Base-by-base conservation (phyloP, 164 flowering plant genomes). In the Berberis vulgaris region DNA sequence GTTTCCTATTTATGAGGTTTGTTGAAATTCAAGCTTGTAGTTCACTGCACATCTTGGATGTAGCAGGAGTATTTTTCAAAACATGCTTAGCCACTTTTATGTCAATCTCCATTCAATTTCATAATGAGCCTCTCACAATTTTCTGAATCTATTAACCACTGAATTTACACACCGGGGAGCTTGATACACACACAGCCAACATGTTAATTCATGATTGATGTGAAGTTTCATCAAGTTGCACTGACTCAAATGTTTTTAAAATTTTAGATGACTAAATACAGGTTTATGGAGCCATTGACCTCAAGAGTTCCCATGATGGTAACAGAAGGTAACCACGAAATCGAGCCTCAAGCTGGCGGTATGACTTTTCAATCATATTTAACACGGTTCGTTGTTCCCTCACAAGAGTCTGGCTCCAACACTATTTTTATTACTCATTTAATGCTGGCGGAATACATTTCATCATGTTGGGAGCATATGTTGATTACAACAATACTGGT, bases 261-360 rank as follows among this genome's bases (percentile, higher is more conserved):
- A 43, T 12, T 55, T 13, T 57, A 45, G 13, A 26, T 26, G 26
- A 26, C 26, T 26, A 65, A 49, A 57, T 2, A n/a, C 68, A 89
- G 98, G 83, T 89, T 89, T 72, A 84, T 92, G 96, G 84, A 92
- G 82, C 92, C 91, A 45, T 44, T 89, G 74, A 83, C 67, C 55
- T 85, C 96, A 46, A 81, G 81, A 70, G 80, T 89, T 43, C 98
- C 98, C 2, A 86, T 87, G 87, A 92, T 92, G 98, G 96, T 89
- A 57, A 76, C 86, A 45, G 93, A 81, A 80, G 98, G 98, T 44
- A 89, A 92, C 76, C 98, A 92, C 70, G 98, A 92, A 76, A 89
- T 92, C 49, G 98, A 92, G 72, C 89, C 86, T 62, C 98, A 92
- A 77, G 85, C 74, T 57, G 77, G 65, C 57, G 88, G 85, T 61